phyloP scores from a whole-genome alignment of 169 alveolate species.

The Cryptosporidium ryanae region DNA sequence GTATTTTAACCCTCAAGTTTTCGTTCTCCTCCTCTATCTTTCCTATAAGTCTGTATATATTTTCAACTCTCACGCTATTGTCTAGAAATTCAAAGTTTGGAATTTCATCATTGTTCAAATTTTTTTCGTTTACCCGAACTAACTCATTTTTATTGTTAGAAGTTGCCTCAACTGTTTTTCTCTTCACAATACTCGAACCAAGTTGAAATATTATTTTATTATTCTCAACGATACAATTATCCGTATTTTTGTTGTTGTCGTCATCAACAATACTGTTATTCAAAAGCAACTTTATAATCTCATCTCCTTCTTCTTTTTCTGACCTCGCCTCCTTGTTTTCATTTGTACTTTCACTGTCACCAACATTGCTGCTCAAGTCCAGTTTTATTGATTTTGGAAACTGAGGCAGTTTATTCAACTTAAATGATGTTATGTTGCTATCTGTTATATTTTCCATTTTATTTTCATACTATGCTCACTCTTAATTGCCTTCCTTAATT shows the following conservation, averaged over 20 bases:
- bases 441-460: neutral
- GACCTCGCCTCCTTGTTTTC: constrained; percentile 3
- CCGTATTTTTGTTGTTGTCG: constrained; percentile 1
- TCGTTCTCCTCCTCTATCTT: neutral
- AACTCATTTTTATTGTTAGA: neutral
- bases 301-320: neutral
- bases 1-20: neutral
- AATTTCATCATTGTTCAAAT: neutral
- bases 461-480: neutral
- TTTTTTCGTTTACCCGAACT: neutral
- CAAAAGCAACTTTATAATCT: neutral
- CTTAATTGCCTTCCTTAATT: too few relatives aligned
- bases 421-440: neutral
- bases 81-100: neutral
- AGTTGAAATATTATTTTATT: constrained; percentile 19
- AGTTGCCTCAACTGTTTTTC: constrained; percentile 13
- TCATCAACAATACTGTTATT: neutral
- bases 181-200: constrained; percentile 53
- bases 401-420: constrained; percentile 30
- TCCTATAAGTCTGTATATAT: neutral
- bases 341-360: neutral
- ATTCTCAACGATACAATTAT: too few relatives aligned
- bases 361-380: constrained; percentile 9
- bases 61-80: neutral
- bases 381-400: constrained; percentile 35